Evolutionary conservation across 768 basidiomycete genomes (phyloP).

Genomic region (Calocera cornea): DNA sequence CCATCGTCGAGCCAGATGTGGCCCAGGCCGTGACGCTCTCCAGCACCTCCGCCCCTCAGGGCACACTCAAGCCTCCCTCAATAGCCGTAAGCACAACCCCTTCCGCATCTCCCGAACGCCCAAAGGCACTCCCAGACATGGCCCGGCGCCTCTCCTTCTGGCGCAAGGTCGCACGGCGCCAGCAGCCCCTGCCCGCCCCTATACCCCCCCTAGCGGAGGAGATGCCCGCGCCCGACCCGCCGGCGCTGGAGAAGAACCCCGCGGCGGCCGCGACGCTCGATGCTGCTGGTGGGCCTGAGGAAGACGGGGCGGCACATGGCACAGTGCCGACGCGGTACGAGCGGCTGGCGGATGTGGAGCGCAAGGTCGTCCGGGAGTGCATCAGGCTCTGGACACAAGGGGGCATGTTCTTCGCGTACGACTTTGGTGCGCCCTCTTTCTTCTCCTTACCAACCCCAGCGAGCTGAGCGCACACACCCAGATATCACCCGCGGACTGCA

Average conservation of each 20-base stretch:
- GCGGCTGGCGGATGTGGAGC: slow-evolving; percentile 60
- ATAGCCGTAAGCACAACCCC: no score
- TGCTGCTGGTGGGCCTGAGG: slow-evolving; percentile 40
- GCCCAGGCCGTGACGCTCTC: slow-evolving; percentile 11
- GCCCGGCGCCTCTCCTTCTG: slow-evolving; percentile 9
- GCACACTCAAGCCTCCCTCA: slow-evolving; percentile 4
- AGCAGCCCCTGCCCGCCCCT: slow-evolving; percentile 5
- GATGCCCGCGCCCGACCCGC: slow-evolving; percentile 25
- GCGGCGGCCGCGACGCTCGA: slow-evolving; percentile 21
- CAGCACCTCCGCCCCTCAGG: not conserved
- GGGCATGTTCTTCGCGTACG: slow-evolving; percentile 82
- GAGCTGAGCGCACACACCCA: slow-evolving; percentile 19
- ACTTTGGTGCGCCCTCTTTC: slow-evolving; percentile 47
- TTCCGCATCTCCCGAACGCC: not conserved
- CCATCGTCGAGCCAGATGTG: slow-evolving; percentile 10
- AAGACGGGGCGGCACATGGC: slow-evolving; percentile 46
- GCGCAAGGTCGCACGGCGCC: slow-evolving; percentile 6
- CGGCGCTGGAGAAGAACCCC: slow-evolving; percentile 15
- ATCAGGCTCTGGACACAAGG: slow-evolving; percentile 66
- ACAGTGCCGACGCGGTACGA: slow-evolving; percentile 56
- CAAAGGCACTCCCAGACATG: slow-evolving; percentile 11
- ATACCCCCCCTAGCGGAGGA: slow-evolving; percentile 25
- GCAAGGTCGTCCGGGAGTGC: slow-evolving; percentile 68
- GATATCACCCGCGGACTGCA: slow-evolving; percentile 76
- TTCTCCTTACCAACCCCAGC: not conserved